Evolutionary conservation across 768 basidiomycete genomes (phyloP), one percentile per base, ranked within the genome.

Genomic region (Tylopilus subfusipes): DNA sequence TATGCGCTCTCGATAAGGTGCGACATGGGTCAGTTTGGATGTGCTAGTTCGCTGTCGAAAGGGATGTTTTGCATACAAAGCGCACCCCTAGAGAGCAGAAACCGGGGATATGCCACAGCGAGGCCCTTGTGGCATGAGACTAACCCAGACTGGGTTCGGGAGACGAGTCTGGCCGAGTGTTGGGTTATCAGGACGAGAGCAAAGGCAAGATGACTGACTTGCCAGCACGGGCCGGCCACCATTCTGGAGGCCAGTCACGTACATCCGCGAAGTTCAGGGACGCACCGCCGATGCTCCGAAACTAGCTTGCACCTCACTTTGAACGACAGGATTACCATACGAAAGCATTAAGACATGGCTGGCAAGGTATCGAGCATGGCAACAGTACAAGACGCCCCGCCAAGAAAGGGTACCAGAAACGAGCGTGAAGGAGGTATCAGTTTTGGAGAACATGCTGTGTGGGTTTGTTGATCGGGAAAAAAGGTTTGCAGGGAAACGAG

Each of bases 341-440:
- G 64, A 68, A 70, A 62, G 59, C 61, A 70, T 70, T 72, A 72
- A 51, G 63, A 70, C 69, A 70, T 70, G 66, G 70, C 3, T 49
- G 62, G 59, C 59, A 61, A 62, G 63, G 62, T 70, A 72, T 66
- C 59, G 62, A 72, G 68, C 69, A 70, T 68, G 55, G 57, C 55
- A 61, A 70, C 63, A 68, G 60, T 68, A 68, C 70, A 72, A 51
- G 65, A 66, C 63, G 34, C 53, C 59, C 58, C 64, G 54, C 63
- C 64, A 63, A 58, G 57, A 59, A 67, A 57, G 54, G 50, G 53
- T 55, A 58, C 57, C 55, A 54, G 42, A 64, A 70, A 70, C 42
- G 68, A 70, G 63, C 53, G 68, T 64, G 49, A 46, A 57, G 63
- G 57, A 54, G 62, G 59, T 54, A 67, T 64, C 58, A 49, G 44